Evolutionary conservation across 495 filamentous ascomycete species (phyloP).

Genomic region (Penicillium lividum): DNA sequence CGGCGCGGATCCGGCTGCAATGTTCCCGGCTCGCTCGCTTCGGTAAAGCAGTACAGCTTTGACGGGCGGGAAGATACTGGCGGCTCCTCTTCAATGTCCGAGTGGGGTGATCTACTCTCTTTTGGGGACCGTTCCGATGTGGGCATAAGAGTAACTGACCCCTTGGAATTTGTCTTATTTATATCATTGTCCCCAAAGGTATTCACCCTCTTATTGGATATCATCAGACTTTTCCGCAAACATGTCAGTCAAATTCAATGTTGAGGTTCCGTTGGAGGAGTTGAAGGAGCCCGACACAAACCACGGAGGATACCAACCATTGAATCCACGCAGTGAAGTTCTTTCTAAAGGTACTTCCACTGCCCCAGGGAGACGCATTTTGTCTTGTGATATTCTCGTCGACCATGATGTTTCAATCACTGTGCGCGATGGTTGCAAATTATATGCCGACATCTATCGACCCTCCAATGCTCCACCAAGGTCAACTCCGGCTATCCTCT

Average conservation of each 20-base stretch:
- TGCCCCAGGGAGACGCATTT: slow-evolving; percentile 8
- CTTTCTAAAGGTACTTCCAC: slow-evolving; percentile 18
- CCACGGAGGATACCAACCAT: slow-evolving; percentile 1
- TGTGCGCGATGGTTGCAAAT: slow-evolving; percentile 28
- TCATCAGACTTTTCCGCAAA: no score
- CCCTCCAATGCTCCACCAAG: slow-evolving; percentile 15
- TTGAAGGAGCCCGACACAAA: not conserved
- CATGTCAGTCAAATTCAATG: slow-evolving; percentile 13
- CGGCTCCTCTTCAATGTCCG: no score
- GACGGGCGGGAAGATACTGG: no score
- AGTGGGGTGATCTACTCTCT: no score
- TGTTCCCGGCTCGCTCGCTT: no score
- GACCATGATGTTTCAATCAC: slow-evolving; percentile 25
- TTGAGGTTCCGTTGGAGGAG: slow-evolving; percentile 11
- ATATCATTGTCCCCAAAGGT: not conserved
- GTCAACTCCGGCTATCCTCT: slow-evolving; percentile 33
- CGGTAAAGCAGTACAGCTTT: no score
- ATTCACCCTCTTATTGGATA: no score
- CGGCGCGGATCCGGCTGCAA: no score
- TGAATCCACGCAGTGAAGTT: slow-evolving; percentile 9
- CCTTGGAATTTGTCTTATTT: not conserved
- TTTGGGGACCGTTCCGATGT: no score
- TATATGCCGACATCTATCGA: slow-evolving; percentile 36
- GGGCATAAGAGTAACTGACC: no score
- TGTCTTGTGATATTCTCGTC: slow-evolving; percentile 19